phyloP scores from a whole-genome alignment of 495 filamentous ascomycete species.

The Jackrogersella minutella region DNA sequence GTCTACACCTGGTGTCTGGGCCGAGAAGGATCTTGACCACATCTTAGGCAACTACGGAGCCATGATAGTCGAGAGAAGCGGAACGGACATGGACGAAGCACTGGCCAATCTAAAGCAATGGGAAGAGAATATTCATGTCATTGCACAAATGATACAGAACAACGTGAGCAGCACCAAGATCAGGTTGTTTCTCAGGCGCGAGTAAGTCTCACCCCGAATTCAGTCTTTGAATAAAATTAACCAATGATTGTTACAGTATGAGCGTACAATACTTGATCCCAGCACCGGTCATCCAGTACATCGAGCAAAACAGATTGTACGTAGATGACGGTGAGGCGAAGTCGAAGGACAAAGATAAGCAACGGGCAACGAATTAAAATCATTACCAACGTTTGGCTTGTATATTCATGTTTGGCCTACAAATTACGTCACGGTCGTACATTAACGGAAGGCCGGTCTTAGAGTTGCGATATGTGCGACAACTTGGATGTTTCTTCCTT shows the following conservation, averaged over 20 bases:
- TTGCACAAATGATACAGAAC: slow-evolving; percentile 88
- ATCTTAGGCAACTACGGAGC: slow-evolving; percentile 87
- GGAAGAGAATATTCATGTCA: slow-evolving; percentile 80
- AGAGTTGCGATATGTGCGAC: slow-evolving; percentile 12
- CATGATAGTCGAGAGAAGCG: slow-evolving; percentile 88
- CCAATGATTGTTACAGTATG: slow-evolving; percentile 30
- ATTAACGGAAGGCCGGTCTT: slow-evolving; percentile 4
- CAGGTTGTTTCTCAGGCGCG: slow-evolving; percentile 78
- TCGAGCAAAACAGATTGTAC: slow-evolving; percentile 77
- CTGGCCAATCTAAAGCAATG: slow-evolving; percentile 74
- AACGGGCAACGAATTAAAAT: slow-evolving; percentile 17
- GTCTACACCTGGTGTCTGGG: slow-evolving; percentile 73
- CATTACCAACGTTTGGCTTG: background rate
- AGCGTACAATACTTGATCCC: slow-evolving; percentile 64
- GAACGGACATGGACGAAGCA: slow-evolving; percentile 89
- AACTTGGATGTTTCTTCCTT: slow-evolving; percentile 17
- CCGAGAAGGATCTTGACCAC: slow-evolving; percentile 79
- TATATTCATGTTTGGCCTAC: background rate
- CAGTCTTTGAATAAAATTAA: slow-evolving; percentile 41
- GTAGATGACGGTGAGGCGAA: slow-evolving; percentile 63
- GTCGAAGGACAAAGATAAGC: slow-evolving; percentile 48
- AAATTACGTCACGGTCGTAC: slow-evolving; percentile 13
- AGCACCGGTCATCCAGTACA: slow-evolving; percentile 76
- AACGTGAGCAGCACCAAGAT: slow-evolving; percentile 92
- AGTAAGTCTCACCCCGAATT: slow-evolving; percentile 70